These are phyloP conservation scores for Claviceps sp. DNA, from an alignment of 2,329 filamentous ascomycete species.

Conservation along the genomic window DNA sequence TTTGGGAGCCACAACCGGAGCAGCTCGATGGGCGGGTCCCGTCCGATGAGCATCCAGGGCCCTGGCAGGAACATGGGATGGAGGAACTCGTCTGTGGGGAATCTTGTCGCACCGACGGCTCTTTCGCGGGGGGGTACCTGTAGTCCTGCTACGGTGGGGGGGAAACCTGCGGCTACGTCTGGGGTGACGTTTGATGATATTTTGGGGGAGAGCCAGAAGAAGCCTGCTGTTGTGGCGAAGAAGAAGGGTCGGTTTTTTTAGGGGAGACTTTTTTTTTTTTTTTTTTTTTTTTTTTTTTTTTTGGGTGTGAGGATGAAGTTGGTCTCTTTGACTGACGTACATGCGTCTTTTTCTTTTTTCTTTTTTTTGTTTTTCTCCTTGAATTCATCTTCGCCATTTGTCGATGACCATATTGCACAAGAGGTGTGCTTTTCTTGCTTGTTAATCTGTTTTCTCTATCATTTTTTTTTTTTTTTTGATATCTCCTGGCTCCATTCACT, in stretches of 20 bases:
- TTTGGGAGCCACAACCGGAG: constrained; percentile 19
- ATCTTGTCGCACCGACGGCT: constrained; percentile 17
- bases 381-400: neutral
- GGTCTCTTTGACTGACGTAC: too few relatives aligned
- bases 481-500: too few relatives aligned
- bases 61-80: constrained; percentile 19
- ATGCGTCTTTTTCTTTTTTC: neutral
- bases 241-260: constrained; percentile 28
- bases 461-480: too few relatives aligned
- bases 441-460: too few relatives aligned
- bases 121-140: neutral
- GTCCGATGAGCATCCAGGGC: constrained; percentile 8
- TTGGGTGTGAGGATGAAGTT: neutral
- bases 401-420: too few relatives aligned
- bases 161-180: constrained; percentile 13
- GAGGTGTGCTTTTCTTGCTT: too few relatives aligned
- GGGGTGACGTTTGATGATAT: constrained; percentile 37
- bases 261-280: neutral
- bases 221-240: constrained; percentile 16
- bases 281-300: neutral
- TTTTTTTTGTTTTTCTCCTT: neutral
- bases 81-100: constrained; percentile 22
- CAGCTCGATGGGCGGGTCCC: constrained; percentile 20
- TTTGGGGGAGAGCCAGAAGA: constrained; percentile 21
- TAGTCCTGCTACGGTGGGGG: constrained; percentile 8